A percentile compares a stretch with the other conserved stretches of the same genome.
Conservation (phyloP, 352 stramenopile genomes). For the Phytophthora syringae region DNA sequence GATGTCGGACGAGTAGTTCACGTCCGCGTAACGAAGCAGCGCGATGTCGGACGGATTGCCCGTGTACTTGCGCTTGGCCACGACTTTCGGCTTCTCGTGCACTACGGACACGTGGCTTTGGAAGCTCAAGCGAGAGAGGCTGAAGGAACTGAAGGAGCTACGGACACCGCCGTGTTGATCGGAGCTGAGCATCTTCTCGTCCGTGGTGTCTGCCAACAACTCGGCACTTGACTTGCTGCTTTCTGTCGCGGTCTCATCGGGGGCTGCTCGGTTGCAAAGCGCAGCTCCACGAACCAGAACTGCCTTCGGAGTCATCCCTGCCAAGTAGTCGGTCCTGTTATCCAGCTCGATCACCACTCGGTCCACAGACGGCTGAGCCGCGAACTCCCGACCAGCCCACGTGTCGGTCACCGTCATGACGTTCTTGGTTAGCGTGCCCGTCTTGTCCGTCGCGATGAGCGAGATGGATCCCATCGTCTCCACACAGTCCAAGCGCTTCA, state of each 20-base stretch:
- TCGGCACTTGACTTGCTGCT: not conserved
- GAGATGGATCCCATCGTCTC: conserved; percentile 90
- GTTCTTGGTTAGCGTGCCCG: conserved; percentile 91
- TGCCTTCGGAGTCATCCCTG: conserved; percentile 32
- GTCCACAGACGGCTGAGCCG: conserved; percentile 33
- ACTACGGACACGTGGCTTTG: conserved; percentile 13
- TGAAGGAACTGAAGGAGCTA: conserved; percentile 19
- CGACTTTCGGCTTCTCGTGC: conserved; percentile 23
- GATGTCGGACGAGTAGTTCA: conserved; percentile 42
- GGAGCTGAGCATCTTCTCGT: conserved; percentile 16
- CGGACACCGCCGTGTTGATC: not conserved
- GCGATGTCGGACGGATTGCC: conserved; percentile 62
- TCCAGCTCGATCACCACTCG: conserved; percentile 43
- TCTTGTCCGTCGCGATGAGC: no score
- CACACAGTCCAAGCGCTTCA: conserved; percentile 89
- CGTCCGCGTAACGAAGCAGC: conserved; percentile 52
- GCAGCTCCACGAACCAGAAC: conserved; percentile 43
- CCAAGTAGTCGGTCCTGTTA: conserved; percentile 42
- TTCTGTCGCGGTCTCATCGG: conserved; percentile 5
- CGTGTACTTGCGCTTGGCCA: conserved; percentile 50
- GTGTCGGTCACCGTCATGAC: conserved; percentile 65
- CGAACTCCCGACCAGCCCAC: conserved; percentile 42
- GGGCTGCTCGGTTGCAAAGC: conserved; percentile 50
- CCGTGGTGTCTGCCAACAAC: not conserved
- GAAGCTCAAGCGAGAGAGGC: conserved; percentile 16